Conservation (phyloP, 2,329 filamentous ascomycete species). For the Fusarium dimerum region DNA sequence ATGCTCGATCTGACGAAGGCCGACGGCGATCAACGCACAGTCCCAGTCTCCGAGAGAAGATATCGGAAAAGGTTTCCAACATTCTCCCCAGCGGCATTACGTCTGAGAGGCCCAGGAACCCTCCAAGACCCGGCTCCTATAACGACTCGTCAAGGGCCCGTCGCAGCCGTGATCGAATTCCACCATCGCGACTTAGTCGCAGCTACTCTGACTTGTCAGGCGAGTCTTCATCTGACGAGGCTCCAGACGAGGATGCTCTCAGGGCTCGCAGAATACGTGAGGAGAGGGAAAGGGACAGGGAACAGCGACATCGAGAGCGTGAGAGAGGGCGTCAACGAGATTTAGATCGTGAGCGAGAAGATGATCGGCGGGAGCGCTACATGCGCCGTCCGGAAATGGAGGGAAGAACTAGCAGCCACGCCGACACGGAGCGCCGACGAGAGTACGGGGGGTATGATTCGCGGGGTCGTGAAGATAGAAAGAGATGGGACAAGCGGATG, state of each 20-base stretch:
- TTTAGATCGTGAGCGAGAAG: conserved; percentile 41
- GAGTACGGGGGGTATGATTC: conserved; percentile 37
- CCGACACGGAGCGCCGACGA: conserved; percentile 47
- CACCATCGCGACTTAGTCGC: conserved; percentile 41
- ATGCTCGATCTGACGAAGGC: conserved; percentile 38
- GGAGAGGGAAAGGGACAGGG: conserved; percentile 33
- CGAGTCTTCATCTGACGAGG: conserved; percentile 36
- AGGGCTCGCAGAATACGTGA: conserved; percentile 25
- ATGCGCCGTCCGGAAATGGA: conserved; percentile 42
- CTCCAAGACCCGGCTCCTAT: conserved; percentile 36
- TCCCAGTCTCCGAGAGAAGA: conserved; percentile 45
- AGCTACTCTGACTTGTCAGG: conserved; percentile 45
- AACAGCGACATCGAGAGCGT: conserved; percentile 30
- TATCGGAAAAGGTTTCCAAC: conserved; percentile 46
- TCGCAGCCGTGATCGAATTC: conserved; percentile 43
- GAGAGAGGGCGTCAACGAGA: conserved; percentile 41
- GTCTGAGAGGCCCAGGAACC: conserved; percentile 39
- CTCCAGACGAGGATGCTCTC: conserved; percentile 34
- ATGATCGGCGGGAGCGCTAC: conserved; percentile 38
- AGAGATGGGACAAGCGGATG: conserved; percentile 38
- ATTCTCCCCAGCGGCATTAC: conserved; percentile 42
- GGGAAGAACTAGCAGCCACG: conserved; percentile 51
- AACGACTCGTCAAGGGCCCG: conserved; percentile 34
- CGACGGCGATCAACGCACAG: conserved; percentile 39
- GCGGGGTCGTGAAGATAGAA: conserved; percentile 32